Base-by-base conservation (phyloP, 495 filamentous ascomycete genomes). In the Podospora conica region DNA sequence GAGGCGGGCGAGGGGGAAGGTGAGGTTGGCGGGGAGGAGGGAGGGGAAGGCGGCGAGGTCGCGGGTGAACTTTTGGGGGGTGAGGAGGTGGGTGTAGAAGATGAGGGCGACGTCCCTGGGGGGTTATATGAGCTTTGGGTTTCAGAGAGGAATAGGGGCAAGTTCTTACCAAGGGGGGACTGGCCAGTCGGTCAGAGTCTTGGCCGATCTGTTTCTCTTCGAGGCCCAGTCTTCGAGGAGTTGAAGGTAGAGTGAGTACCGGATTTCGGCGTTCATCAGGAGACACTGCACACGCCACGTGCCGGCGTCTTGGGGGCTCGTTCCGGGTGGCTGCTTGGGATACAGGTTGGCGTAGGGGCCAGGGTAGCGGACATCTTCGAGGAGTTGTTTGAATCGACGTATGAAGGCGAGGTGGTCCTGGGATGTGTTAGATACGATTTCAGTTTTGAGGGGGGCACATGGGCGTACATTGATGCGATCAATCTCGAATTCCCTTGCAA, bases 191-290 rank as follows among this genome's bases (percentile, higher is more conserved):
- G 22, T 27, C 23, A 20, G 40, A 7, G 24, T 27, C 22, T 33
- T 18, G 10, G 15, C 20, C 22, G 3, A 12, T 48, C 12, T 0
- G n/a, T 22, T 61, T 3, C n/a, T 53, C 40, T 20, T 48, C 12
- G n/a, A 48, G n/a, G 66, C 18, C 64, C 64, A 69, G 11, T 22
- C 27, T 6, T 58, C 9, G 5, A 69, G 33, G 58, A 69, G 54
- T 20, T 33, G 29, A 7, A 66, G 54, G 33, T 66, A 63, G 29
- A 63, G 24, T 6, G 65, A 31, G 55, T 65, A 57, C 4, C 64
- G 54, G 33, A 66, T 31, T 29, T 66, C 64, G 24, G 67, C 64
- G 22, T 25, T 60, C 55, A 69, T 69, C 9, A 67, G 55, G n/a
- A 67, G 25, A 10, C 33, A 54, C 18, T 63, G 65, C 1, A 67